phyloP scores from a whole-genome alignment of 192 early-diverging fungal genomes.

The Coemansia sp. region DNA sequence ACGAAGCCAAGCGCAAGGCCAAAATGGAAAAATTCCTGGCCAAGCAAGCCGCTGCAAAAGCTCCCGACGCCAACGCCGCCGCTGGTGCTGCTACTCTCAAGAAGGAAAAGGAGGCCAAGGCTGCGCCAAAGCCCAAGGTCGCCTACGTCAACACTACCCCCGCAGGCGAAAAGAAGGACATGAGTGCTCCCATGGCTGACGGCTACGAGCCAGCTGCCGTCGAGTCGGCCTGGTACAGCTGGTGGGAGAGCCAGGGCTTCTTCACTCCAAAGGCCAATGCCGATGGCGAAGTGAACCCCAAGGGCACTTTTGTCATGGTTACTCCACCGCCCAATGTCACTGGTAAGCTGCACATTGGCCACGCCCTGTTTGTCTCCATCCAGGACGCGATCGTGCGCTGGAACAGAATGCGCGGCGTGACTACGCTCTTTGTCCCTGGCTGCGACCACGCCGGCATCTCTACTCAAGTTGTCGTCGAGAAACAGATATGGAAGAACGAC shows the following conservation, averaged over 20 bases:
- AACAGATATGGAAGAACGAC: conserved; percentile 84
- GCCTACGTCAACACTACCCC: conserved; percentile 82
- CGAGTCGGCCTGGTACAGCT: conserved; percentile 93
- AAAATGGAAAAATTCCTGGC: conserved; percentile 92
- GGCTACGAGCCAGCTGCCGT: conserved; percentile 88
- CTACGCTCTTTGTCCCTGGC: conserved; percentile 90
- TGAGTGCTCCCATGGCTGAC: conserved; percentile 67
- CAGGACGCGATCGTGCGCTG: conserved; percentile 92
- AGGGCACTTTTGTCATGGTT: conserved; percentile 88
- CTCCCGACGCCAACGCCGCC: conserved; percentile 5
- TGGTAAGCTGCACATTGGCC: conserved; percentile 92
- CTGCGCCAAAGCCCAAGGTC: conserved; percentile 50
- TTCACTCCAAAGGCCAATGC: conserved; percentile 70
- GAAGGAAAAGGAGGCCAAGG: conserved; percentile 55
- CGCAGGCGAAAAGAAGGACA: conserved; percentile 82
- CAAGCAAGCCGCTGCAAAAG: conserved; percentile 64
- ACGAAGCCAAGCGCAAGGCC: conserved; percentile 84
- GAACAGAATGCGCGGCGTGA: conserved; percentile 98
- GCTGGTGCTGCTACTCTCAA: conserved; percentile 16
- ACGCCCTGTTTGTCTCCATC: conserved; percentile 90
- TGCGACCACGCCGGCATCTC: conserved; percentile 98
- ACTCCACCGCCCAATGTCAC: conserved; percentile 99
- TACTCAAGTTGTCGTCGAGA: conserved; percentile 96
- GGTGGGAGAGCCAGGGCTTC: conserved; percentile 93
- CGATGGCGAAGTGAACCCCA: conserved; percentile 63